phyloP scores from a whole-genome alignment of 768 basidiomycete genomes.

The Scleroderma citrinum region DNA sequence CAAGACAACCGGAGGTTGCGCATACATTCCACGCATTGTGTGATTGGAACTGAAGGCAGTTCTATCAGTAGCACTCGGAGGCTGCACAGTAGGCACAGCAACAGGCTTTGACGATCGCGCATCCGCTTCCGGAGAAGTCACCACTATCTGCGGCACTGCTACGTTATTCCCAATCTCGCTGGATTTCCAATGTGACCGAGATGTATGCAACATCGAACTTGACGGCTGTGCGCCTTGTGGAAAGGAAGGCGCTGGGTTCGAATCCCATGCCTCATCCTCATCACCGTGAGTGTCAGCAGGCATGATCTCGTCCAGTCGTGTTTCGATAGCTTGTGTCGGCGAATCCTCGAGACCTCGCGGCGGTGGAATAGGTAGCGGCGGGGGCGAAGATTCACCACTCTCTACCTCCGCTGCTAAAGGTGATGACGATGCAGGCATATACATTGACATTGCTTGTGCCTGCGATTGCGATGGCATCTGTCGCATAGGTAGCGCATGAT shows the following conservation, averaged over 20 bases:
- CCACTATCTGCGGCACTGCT: background rate
- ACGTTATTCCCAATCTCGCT: background rate
- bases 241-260: background rate
- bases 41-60: slow-evolving; percentile 7
- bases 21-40: slow-evolving; percentile 5
- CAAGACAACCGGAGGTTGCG: slow-evolving; percentile 6
- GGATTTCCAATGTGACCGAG: background rate
- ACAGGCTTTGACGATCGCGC: background rate
- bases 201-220: background rate
- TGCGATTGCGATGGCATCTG: background rate
- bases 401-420: slow-evolving; percentile 14
- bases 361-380: slow-evolving; percentile 25
- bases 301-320: slow-evolving; percentile 23
- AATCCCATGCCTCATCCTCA: background rate
- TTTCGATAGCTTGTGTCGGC: slow-evolving; percentile 15
- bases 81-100: slow-evolving; percentile 1
- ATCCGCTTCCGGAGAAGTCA: slow-evolving; percentile 3
- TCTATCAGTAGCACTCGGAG: slow-evolving; percentile 3
- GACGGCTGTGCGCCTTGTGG: background rate
- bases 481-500: slow-evolving; percentile 3
- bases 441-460: slow-evolving; percentile 15
- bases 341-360: slow-evolving; percentile 18
- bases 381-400: slow-evolving; percentile 20
- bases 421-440: slow-evolving; percentile 19
- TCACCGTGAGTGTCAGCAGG: slow-evolving; percentile 12